phyloP scores from a whole-genome alignment of 306 rosid genomes.

The Trifolium fragiferum region DNA sequence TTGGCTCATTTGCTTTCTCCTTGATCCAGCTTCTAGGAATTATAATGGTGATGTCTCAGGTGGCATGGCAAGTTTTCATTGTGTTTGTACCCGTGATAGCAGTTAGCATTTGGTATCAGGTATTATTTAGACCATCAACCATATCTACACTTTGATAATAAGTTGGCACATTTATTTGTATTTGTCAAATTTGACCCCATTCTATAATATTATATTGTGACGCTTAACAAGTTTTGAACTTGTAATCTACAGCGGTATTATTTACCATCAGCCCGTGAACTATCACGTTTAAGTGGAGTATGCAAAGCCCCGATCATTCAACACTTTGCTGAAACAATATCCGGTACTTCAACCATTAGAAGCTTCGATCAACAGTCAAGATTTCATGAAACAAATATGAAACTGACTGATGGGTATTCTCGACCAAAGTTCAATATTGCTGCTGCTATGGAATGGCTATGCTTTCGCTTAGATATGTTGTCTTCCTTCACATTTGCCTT shows the following conservation, averaged over 20 bases:
- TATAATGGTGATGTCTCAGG: conserved; percentile 84
- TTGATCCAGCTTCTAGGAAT: conserved; percentile 70
- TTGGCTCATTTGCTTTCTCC: conserved; percentile 56
- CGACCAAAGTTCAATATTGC: conserved; percentile 70
- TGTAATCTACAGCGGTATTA: conserved; percentile 70
- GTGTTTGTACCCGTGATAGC: conserved; percentile 72
- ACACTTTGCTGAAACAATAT: conserved; percentile 83
- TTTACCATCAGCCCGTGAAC: conserved; percentile 78
- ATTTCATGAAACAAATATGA: conserved; percentile 75
- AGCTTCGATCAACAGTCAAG: conserved; percentile 80
- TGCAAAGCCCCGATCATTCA: conserved; percentile 93
- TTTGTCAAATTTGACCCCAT: conserved; percentile 11
- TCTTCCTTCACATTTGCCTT: conserved; percentile 71
- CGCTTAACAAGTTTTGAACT: conserved; percentile 10
- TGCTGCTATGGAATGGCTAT: conserved; percentile 88
- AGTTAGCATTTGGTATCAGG: conserved; percentile 76
- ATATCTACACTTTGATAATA: conserved; percentile 18
- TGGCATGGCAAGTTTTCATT: conserved; percentile 82
- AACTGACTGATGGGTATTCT: conserved; percentile 67
- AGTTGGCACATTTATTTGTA: neutral
- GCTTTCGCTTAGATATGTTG: conserved; percentile 77
- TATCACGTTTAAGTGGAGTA: conserved; percentile 76
- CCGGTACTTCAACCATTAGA: conserved; percentile 81
- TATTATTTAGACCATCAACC: conserved; percentile 36
- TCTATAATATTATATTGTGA: conserved; percentile 10